Base-by-base conservation (phyloP, 2,329 filamentous ascomycete genomes). In the Fusarium sambucinum region DNA sequence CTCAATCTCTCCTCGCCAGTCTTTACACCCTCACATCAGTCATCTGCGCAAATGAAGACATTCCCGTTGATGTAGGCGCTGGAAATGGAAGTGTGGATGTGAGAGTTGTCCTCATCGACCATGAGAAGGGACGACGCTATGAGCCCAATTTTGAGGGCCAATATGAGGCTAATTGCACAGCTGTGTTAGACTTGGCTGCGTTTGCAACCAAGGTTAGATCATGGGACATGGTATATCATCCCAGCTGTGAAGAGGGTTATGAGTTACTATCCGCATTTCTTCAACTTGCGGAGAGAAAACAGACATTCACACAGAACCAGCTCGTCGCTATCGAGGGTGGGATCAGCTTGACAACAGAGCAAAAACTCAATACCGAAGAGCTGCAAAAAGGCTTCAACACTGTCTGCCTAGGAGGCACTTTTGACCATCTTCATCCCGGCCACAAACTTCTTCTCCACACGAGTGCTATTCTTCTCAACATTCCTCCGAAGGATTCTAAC, bases 361-460 rank as follows among this genome's bases (percentile, higher is more conserved):
- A 37, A 9, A 13, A n/a, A 2, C 38, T 33, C 11, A 30, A 42
- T 2, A 38, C 47, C 6, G n/a, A 41, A n/a, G 45, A 61, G 2
- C 52, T 65, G 5, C 55, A 58, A 7, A 53, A 55, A 4, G 70
- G 72, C 1, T 79, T 79, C 63, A 60, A 63, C 5, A 75, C 68
- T 4, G 91, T 96, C 50, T 92, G 91, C 53, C 87, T 98, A 14
- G 96, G 95, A 30, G 96, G 96, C 12, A 99, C 96, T 0, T 99
- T 98, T 80, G 96, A 99, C 78, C 94, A 98, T 79, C 86, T 99
- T 23, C 96, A 99, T 77, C 90, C 92, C 6, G 96, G 96, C 8
- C 96, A 99, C 82, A 99, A 98, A 80, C 85, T 98, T n/a, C 86
- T 99, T 21, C 87, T 99, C 21, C 94, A 94, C n/a, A 94, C 94